These are phyloP conservation scores for Porcisia deanei DNA, from an alignment of 208 protist genomes.

Conservation along the genomic window DNA sequence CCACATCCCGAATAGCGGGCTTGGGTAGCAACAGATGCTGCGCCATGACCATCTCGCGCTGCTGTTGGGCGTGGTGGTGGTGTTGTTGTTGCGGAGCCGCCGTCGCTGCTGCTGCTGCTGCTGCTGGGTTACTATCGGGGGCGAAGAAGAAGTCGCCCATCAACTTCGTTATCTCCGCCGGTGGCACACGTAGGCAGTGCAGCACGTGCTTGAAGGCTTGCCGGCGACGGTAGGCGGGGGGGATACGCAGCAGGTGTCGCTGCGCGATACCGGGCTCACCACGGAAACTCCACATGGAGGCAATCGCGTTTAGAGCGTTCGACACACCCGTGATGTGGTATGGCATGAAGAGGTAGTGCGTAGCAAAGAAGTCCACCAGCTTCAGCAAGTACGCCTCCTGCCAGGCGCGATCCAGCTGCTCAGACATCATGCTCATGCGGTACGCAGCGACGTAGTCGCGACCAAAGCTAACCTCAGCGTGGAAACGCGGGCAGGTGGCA, in stretches of 20 bases:
- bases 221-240: conserved; percentile 73
- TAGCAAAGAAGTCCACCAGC: conserved; percentile 65
- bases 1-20: conserved; percentile 71
- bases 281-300: conserved; percentile 85
- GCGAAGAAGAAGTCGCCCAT: conserved; percentile 72
- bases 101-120: conserved; percentile 3
- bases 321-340: conserved; percentile 85
- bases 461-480: conserved; percentile 80
- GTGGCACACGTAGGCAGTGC: conserved; percentile 63
- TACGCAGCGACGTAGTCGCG: conserved; percentile 88
- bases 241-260: conserved; percentile 64
- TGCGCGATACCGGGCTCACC: conserved; percentile 80
- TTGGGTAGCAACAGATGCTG: conserved; percentile 80
- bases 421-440: conserved; percentile 89
- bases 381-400: conserved; percentile 78
- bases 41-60: conserved; percentile 44
- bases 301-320: conserved; percentile 82
- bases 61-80: conserved; percentile 12
- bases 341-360: conserved; percentile 70
- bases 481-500: conserved; percentile 73
- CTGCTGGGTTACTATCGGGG: conserved; percentile 34
- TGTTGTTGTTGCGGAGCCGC: not conserved
- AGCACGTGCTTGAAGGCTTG: conserved; percentile 83
- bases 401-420: conserved; percentile 76
- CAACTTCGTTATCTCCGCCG: conserved; percentile 47